These are phyloP conservation scores for Wickerhamomyces alni DNA, from an alignment of 805 yeast genomes.

Conservation along the genomic window DNA sequence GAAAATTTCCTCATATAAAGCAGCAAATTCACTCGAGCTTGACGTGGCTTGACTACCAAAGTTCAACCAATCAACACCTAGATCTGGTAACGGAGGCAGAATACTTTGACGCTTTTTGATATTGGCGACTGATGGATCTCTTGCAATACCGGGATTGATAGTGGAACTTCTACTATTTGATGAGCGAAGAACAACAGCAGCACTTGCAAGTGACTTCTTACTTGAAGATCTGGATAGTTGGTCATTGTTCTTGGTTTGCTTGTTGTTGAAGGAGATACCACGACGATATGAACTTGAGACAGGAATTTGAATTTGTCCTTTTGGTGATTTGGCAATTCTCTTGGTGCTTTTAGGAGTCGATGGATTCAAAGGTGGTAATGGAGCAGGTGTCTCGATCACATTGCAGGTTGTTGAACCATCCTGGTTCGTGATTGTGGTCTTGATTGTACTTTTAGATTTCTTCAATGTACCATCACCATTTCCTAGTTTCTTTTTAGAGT, in stretches of 20 bases:
- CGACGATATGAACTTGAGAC: constrained; percentile 27
- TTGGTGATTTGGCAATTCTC: constrained; percentile 14
- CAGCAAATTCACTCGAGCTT: constrained; percentile 22
- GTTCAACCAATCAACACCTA: constrained; percentile 20
- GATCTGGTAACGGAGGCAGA: constrained; percentile 24
- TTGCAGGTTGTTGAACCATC: constrained; percentile 21
- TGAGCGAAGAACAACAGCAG: constrained; percentile 3
- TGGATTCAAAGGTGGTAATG: constrained; percentile 1
- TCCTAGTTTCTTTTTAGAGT: constrained; percentile 22
- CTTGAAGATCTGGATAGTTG: constrained; percentile 21
- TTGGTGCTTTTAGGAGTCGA: constrained; percentile 14
- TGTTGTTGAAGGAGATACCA: constrained; percentile 25
- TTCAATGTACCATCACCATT: constrained; percentile 30
- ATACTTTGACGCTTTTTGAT: constrained; percentile 21
- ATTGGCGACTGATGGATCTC: background rate
- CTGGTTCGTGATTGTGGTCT: constrained; percentile 32
- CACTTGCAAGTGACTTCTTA: constrained; percentile 11
- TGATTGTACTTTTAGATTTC: constrained; percentile 34
- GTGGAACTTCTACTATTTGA: background rate
- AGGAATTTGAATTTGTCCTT: constrained; percentile 24
- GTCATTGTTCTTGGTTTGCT: constrained; percentile 5
- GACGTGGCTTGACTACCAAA: constrained; percentile 12
- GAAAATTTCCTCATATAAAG: constrained; percentile 25
- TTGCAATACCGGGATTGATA: background rate
- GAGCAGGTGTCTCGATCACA: constrained; percentile 11